Evolutionary conservation across 495 filamentous ascomycete species (phyloP).

Genomic region (Penicillium bovifimosum): DNA sequence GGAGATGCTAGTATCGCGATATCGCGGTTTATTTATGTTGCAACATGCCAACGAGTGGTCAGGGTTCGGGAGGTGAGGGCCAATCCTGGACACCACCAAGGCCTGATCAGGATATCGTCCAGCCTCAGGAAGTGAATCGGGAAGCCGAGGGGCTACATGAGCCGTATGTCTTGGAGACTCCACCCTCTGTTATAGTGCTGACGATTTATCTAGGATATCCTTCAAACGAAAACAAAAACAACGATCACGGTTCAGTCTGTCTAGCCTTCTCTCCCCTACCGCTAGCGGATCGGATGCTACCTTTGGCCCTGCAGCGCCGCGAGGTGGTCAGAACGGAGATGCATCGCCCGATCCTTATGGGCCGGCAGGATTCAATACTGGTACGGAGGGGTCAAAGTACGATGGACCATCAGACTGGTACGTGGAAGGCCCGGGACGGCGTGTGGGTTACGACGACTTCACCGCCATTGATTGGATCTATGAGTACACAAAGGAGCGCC

Average conservation of each 20-base stretch:
- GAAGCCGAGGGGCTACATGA: conserved; percentile 40
- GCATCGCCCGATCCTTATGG: conserved; percentile 21
- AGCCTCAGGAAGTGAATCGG: conserved; percentile 23
- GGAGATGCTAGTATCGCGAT: conserved; percentile 16
- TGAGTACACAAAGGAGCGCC: conserved; percentile 94
- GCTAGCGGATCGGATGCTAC: conserved; percentile 22
- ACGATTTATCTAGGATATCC: conserved; percentile 50
- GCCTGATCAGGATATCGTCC: conserved; percentile 6
- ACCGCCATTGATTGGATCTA: conserved; percentile 99
- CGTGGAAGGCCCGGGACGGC: conserved; percentile 80
- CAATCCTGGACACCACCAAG: conserved; percentile 7
- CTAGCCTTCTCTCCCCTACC: conserved; percentile 48
- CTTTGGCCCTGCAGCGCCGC: conserved; percentile 18
- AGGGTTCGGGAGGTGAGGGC: conserved; percentile 14
- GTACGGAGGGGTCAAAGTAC: conserved; percentile 53
- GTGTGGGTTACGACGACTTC: conserved; percentile 92
- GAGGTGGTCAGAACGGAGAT: conserved; percentile 27
- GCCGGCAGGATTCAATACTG: conserved; percentile 32
- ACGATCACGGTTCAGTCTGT: conserved; percentile 49
- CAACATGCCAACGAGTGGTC: conserved; percentile 25
- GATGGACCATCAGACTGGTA: conserved; percentile 75
- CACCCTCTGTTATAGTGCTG: conserved; percentile 4
- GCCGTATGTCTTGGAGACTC: conserved; percentile 28
- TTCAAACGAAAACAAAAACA: conserved; percentile 83
- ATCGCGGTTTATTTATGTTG: conserved; percentile 16